Base-by-base conservation (phyloP, 2,329 filamentous ascomycete species). In the Alternaria gaisen region DNA sequence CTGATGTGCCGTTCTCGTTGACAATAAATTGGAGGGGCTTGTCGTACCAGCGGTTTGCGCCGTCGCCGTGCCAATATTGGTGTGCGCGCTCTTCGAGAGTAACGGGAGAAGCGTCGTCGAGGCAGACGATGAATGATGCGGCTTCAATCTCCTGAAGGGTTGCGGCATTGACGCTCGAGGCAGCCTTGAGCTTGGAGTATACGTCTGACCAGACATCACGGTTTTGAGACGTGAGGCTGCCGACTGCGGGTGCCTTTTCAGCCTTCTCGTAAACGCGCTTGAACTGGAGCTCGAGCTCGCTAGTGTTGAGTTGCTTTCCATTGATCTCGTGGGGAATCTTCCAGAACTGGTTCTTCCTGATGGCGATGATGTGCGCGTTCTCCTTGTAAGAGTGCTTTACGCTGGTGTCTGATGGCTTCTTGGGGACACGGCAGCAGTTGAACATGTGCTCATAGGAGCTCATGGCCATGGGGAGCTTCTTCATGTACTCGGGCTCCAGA, bases 371-470 rank as follows among this genome's bases (percentile, higher is more conserved):
- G 83, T 98, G 91, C 82, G 94, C 91, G 84, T 97, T 87, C 65
- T 91, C 86, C 62, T 87, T 82, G 60, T 87, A 81, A 11, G 89
- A 82, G 81, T 90, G 97, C 82, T 97, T 97, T 77, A 91, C 84
- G 10, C 92, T 91, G 75, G 92, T 88, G 77, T 99, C 95, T 34
- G 89, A 86, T 12, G 92, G 91, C 73, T 90, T 90, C 55, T 91
- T 91, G 30, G 94, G 90, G 41, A 98, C 89, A 70, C 95, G 90
- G 80, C 88, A 91, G 80, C 88, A 89, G 82, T 99, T 98, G 87
- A 99, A 99, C 95, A 99, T 99, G 87, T 90, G 98, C 83, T 97
- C 85, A 84, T 97, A 98, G 77, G 92, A 95, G 84, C 93, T 93
- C 95, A 99, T 99, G 80, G 94, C 95, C 76, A 98, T 94, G 61